Conservation (phyloP, 805 yeast species). For the Candida hispaniensis region DNA sequence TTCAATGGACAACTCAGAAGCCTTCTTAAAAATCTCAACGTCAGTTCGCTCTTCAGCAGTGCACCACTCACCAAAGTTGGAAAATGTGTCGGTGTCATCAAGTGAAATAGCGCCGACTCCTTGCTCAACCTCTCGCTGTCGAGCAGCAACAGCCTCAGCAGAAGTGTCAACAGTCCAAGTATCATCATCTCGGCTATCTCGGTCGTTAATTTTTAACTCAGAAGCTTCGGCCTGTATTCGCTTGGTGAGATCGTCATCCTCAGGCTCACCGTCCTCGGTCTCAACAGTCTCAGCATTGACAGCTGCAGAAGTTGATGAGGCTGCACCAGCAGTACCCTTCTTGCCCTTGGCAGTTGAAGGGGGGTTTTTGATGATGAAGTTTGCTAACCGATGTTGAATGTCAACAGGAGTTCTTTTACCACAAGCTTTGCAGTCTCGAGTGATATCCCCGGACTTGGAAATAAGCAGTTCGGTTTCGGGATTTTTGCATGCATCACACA, state of each 20-base stretch:
- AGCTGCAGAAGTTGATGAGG: conserved; percentile 45
- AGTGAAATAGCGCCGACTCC: conserved; percentile 36
- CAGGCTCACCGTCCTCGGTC: conserved; percentile 38
- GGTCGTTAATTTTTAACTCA: conserved; percentile 41
- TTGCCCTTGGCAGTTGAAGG: conserved; percentile 36
- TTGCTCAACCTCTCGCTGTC: conserved; percentile 73
- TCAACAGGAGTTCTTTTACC: conserved; percentile 82
- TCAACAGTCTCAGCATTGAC: conserved; percentile 30
- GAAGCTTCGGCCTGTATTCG: conserved; percentile 81
- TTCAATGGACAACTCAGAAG: conserved; percentile 63
- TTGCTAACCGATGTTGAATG: conserved; percentile 74
- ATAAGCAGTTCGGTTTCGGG: conserved; percentile 92
- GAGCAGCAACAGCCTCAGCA: conserved; percentile 86
- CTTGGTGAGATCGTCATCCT: conserved; percentile 64
- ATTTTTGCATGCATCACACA: conserved; percentile 90
- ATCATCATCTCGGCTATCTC: conserved; percentile 60
- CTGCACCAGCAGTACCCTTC: conserved; percentile 69
- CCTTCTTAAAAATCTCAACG: conserved; percentile 86
- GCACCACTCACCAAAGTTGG: conserved; percentile 86
- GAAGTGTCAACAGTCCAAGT: conserved; percentile 98
- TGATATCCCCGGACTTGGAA: conserved; percentile 61
- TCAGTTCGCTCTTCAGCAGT: conserved; percentile 58
- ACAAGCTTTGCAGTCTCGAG: conserved; percentile 96
- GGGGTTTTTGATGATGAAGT: conserved; percentile 84
- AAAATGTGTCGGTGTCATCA: conserved; percentile 40